These are phyloP conservation scores for Heterobasidion parviporum DNA, from an alignment of 1,284 basidiomycete species.

Conservation along the genomic window DNA sequence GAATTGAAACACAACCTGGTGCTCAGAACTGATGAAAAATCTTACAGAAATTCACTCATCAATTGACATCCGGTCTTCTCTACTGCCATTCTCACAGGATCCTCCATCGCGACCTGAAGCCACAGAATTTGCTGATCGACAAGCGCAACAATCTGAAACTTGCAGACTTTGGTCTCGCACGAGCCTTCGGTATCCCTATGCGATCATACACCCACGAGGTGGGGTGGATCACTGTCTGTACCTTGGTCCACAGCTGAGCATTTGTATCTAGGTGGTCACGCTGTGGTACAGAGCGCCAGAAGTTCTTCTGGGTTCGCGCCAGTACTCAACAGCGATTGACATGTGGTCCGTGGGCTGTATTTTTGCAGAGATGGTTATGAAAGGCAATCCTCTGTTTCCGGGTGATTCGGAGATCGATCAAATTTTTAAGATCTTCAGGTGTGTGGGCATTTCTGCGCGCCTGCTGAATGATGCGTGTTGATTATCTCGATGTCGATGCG, in stretches of 20 bases:
- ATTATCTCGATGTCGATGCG: too few species aligned
- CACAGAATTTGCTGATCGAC: constrained; percentile 95
- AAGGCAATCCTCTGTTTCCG: constrained; percentile 87
- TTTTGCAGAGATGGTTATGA: constrained; percentile 88
- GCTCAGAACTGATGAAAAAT: background rate
- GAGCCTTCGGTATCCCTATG: constrained; percentile 97
- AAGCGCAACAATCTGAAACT: constrained; percentile 87
- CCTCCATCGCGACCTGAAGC: constrained; percentile 95
- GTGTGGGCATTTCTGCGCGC: constrained; percentile 11
- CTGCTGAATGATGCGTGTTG: too few species aligned
- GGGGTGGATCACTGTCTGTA: constrained; percentile 14
- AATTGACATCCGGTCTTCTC: constrained; percentile 80
- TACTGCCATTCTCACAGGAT: constrained; percentile 97
- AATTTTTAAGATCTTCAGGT: constrained; percentile 99
- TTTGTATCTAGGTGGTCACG: constrained; percentile 75
- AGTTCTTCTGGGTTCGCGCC: constrained; percentile 90
- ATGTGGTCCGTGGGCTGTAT: constrained; percentile 99
- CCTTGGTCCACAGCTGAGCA: background rate
- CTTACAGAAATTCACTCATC: constrained; percentile 81
- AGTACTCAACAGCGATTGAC: constrained; percentile 95
- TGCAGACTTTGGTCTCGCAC: constrained; percentile 93
- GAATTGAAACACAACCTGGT: too few species aligned
- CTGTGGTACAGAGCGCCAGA: constrained; percentile 98
- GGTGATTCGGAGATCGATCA: constrained; percentile 99
- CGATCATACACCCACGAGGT: constrained; percentile 98